Conservation (phyloP, 202 grass and related monocot species). For the Miscanthus sacchariflorus region DNA sequence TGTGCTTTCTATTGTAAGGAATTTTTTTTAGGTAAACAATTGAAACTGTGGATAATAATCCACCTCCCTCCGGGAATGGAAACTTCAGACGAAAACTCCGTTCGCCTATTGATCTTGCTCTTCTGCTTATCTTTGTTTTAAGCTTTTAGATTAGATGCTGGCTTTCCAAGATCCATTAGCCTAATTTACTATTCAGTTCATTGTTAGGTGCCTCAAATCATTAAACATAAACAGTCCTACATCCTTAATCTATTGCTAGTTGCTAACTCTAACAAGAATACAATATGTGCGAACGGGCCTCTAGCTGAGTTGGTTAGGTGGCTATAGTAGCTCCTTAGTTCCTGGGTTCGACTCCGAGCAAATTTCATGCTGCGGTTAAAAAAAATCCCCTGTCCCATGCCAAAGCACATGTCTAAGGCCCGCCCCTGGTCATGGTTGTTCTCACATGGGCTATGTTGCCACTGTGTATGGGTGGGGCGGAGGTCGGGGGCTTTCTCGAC, state of each 20-base stretch:
- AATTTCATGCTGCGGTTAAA: too few species aligned
- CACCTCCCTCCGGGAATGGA: neutral
- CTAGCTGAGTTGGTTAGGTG: too few species aligned
- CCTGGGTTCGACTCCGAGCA: too few species aligned
- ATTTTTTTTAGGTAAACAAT: neutral
- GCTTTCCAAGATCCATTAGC: neutral
- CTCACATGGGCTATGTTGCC: too few species aligned
- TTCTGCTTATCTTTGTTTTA: slow-evolving; percentile 11
- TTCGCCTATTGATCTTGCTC: neutral
- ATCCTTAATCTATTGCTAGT: neutral
- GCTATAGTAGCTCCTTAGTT: too few species aligned
- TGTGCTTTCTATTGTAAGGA: neutral
- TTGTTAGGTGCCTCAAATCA: neutral
- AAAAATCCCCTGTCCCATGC: too few species aligned
- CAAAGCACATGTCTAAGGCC: too few species aligned
- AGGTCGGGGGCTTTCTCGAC: too few species aligned
- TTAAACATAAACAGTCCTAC: neutral
- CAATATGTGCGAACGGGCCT: too few species aligned
- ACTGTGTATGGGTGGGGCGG: too few species aligned
- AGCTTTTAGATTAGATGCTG: neutral
- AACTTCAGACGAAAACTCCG: neutral
- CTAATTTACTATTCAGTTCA: slow-evolving; percentile 3
- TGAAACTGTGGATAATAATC: neutral
- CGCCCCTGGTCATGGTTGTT: too few species aligned
- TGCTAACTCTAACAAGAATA: neutral